These are phyloP conservation scores for Domatiomyces globalis DNA, from an alignment of 2,329 filamentous ascomycete genomes.

Conservation along the genomic window DNA sequence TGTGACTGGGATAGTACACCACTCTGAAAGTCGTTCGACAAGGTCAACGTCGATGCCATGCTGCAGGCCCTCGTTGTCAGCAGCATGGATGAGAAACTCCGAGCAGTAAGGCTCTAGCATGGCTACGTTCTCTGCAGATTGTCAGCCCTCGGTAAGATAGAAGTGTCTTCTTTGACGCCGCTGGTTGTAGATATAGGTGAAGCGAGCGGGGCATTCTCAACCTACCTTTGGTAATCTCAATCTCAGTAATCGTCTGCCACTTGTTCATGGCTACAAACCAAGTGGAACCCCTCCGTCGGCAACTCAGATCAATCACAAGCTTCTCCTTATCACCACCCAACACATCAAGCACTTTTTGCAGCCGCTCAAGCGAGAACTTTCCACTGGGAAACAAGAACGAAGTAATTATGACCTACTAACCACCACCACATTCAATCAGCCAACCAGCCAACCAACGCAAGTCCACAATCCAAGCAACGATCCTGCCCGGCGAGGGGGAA, in stretches of 20 bases:
- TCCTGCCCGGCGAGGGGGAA: not conserved
- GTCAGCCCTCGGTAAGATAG: not conserved
- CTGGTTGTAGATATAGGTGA: not conserved
- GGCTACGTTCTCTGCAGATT: conserved; percentile 55
- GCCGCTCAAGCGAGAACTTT: conserved; percentile 61
- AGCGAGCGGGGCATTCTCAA: not conserved
- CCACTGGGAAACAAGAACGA: conserved; percentile 83
- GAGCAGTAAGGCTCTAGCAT: conserved; percentile 80
- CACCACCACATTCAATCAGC: not conserved
- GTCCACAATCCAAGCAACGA: not conserved
- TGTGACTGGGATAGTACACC: conserved; percentile 86
- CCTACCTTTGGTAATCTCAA: conserved; percentile 76
- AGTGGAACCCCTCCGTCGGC: conserved; percentile 56
- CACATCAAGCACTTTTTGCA: conserved; percentile 58
- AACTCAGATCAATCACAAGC: conserved; percentile 91
- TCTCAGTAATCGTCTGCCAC: conserved; percentile 95
- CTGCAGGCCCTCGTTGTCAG: conserved; percentile 90
- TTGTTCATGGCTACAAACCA: conserved; percentile 99
- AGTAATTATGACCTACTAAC: conserved; percentile 78
- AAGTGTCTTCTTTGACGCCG: not conserved
- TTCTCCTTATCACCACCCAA: conserved; percentile 62
- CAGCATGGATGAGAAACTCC: conserved; percentile 93
- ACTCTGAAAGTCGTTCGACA: conserved; percentile 60
- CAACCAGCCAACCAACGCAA: not conserved
- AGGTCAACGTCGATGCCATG: conserved; percentile 78